Evolutionary conservation across 2,329 filamentous ascomycete species (phyloP), one percentile per base, ranked within the genome.

Genomic region (Madurella fahalii): DNA sequence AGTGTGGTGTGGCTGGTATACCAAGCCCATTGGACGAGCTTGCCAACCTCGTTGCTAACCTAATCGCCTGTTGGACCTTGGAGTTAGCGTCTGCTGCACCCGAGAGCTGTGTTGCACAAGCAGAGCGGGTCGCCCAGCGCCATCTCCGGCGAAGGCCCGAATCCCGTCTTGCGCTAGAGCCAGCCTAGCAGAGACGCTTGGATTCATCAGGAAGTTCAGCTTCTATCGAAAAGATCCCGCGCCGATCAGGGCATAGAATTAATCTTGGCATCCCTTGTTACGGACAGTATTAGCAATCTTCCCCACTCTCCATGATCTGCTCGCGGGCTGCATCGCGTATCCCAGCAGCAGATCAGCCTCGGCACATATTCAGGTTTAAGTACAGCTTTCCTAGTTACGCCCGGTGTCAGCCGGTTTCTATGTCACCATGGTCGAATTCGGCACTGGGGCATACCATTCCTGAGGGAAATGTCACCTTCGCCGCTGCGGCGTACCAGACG

Each of bases 261-360:
- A 42, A 48, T 25, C 56, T 54, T 55, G 56, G 56, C 56, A 37
- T 50, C 17, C 30, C 18, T 32, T 53, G 46, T 46, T 50, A 43
- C 25, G 44, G 30, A 48, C 34, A 57, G 25, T 18, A 45, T 12
- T 13, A 45, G 17, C 17, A 50, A 59, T 56, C 53, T 11, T 13
- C 20, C n/a, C 7, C 20, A 32, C 16, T 9, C 5, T 39, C 15
- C 13, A 32, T 32, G 34, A 41, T 37, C 30, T 44, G 16, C 37
- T 41, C 16, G 16, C 25, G 41, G 40, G 31, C 2, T 32, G 31
- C 47, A 46, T 50, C 42, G 39, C 40, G 18, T 20, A 54, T 13
- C 47, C n/a, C 18, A 32, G 25, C 15, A 9, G 31, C 31, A 25
- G 34, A 48, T 40, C 39, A 42, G 31, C 42, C 34, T 40, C 15